phyloP scores from a whole-genome alignment of 139 green algal genomes.

The Spirogloea muscicola region DNA sequence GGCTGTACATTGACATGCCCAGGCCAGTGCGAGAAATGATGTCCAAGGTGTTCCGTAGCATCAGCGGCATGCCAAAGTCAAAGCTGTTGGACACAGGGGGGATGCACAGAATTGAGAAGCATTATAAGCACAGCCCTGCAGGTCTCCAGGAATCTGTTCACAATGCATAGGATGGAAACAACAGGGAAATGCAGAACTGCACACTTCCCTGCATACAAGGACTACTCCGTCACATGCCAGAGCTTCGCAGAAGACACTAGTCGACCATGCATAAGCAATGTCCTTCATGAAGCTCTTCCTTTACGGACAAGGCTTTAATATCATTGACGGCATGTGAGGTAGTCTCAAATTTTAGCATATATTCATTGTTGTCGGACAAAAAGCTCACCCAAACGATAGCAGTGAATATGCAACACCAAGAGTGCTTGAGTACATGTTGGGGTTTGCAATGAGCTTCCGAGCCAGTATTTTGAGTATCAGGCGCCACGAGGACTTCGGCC shows the following conservation, averaged over 20 bases:
- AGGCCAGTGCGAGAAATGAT: conserved; percentile 22
- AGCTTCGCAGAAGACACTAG: too few species aligned
- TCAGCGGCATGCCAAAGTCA: conserved; percentile 14
- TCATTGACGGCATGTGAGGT: too few species aligned
- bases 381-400: neutral
- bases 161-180: too few species aligned
- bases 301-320: too few species aligned
- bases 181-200: neutral
- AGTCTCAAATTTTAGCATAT: neutral
- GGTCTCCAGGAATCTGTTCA: too few species aligned
- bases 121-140: too few species aligned
- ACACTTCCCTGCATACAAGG: neutral
- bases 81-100: neutral
- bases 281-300: too few species aligned
- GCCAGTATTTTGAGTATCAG: neutral
- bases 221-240: too few species aligned
- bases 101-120: neutral
- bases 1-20: conserved; percentile 35
- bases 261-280: too few species aligned
- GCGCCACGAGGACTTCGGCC: neutral
- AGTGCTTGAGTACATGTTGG: neutral
- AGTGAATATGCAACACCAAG: conserved; percentile 18
- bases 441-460: conserved; percentile 10
- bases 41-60: conserved; percentile 11
- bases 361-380: neutral